phyloP scores from a whole-genome alignment of 164 flowering plant species.

The Paratinospora sagittata region DNA sequence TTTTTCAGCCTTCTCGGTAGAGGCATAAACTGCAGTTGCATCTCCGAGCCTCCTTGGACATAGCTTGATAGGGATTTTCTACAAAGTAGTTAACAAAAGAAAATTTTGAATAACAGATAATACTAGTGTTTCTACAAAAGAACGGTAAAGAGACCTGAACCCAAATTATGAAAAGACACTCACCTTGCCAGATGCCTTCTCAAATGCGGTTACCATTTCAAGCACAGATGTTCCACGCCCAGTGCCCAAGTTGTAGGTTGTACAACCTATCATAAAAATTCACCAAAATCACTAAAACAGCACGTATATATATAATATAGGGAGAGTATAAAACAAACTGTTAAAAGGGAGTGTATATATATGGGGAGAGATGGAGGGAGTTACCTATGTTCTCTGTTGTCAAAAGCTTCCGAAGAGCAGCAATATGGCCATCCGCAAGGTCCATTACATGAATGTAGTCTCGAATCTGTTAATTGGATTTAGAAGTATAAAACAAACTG shows the following conservation, averaged over 20 bases:
- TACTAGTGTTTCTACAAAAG: neutral
- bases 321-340: too few relatives aligned
- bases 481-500: neutral
- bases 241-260: slow-evolving; percentile 72
- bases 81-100: slow-evolving; percentile 5
- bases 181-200: slow-evolving; percentile 78
- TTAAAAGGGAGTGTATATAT: too few relatives aligned
- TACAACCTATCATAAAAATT: slow-evolving; percentile 47
- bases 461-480: slow-evolving; percentile 39
- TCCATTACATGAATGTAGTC: slow-evolving; percentile 90
- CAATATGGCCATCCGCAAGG: slow-evolving; percentile 83
- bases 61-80: slow-evolving; percentile 68
- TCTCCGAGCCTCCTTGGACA: slow-evolving; percentile 89
- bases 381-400: slow-evolving; percentile 50
- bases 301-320: too few relatives aligned
- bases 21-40: slow-evolving; percentile 90
- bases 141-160: neutral
- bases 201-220: slow-evolving; percentile 73
- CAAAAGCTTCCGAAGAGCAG: slow-evolving; percentile 64
- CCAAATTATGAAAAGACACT: neutral
- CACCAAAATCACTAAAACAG: slow-evolving; percentile 1
- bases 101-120: neutral
- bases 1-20: slow-evolving; percentile 67
- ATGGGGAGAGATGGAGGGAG: neutral
- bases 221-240: slow-evolving; percentile 69